phyloP scores from a whole-genome alignment of 129 eudicot species.

The Apium graveolens region DNA sequence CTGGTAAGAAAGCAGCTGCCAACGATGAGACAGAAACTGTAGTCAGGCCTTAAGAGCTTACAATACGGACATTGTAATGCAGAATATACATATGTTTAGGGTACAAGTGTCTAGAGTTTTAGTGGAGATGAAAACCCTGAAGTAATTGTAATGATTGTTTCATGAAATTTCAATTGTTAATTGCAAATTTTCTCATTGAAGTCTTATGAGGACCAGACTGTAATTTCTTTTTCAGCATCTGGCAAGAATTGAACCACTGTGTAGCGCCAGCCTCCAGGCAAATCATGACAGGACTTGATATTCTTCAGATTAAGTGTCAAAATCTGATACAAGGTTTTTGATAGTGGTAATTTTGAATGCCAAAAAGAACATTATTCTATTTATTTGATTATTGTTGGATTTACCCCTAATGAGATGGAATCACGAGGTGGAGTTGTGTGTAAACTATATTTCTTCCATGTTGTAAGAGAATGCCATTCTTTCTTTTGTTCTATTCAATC shows the following conservation, averaged over 20 bases:
- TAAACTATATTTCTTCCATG: not conserved
- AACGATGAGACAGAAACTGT: slow-evolving; percentile 34
- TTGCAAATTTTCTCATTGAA: slow-evolving; percentile 12
- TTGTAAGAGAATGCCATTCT: not conserved
- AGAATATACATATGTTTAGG: slow-evolving; percentile 14
- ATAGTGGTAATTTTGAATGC: not conserved
- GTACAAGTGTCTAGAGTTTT: slow-evolving; percentile 10
- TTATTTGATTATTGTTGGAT: not conserved
- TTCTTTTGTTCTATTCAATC: not conserved
- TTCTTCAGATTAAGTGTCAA: not conserved
- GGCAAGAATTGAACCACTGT: not conserved
- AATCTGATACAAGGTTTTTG: not conserved
- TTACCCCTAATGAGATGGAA: not conserved
- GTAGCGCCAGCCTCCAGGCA: slow-evolving; percentile 10
- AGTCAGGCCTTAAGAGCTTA: slow-evolving; percentile 42
- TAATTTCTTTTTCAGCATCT: not conserved
- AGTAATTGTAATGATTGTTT: slow-evolving; percentile 16
- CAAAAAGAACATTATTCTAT: not conserved
- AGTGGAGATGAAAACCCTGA: slow-evolving; percentile 15
- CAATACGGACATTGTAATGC: slow-evolving; percentile 20
- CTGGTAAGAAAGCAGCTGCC: slow-evolving; percentile 59
- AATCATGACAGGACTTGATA: not conserved
- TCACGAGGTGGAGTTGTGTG: not conserved
- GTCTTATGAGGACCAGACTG: slow-evolving; percentile 10
- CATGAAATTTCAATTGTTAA: slow-evolving; percentile 12